phyloP scores from a whole-genome alignment of 2,329 filamentous ascomycete species.

The Alternaria solani region DNA sequence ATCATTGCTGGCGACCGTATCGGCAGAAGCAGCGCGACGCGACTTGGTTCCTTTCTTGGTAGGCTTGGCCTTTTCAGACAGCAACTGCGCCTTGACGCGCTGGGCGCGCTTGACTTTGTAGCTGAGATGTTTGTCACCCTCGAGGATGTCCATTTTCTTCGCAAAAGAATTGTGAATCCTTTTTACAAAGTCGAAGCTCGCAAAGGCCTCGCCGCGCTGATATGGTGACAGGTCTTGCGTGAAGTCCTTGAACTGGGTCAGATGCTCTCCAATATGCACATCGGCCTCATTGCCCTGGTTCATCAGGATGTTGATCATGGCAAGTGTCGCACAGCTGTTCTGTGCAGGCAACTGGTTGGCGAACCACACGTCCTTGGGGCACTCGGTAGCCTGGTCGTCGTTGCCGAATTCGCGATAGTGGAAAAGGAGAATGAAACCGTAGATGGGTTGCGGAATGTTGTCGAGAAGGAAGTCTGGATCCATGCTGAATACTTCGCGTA shows the following conservation, averaged over 20 bases:
- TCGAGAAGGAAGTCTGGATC: slow-evolving; percentile 56
- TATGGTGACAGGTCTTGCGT: slow-evolving; percentile 74
- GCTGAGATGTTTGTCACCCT: slow-evolving; percentile 76
- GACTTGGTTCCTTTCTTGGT: slow-evolving; percentile 54
- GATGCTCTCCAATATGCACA: slow-evolving; percentile 68
- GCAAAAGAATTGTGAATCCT: slow-evolving; percentile 89
- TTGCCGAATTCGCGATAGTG: slow-evolving; percentile 66
- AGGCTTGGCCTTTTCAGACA: slow-evolving; percentile 20
- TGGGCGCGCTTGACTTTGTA: slow-evolving; percentile 60
- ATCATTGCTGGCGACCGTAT: slow-evolving; percentile 43
- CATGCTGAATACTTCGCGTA: slow-evolving; percentile 78
- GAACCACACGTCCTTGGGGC: slow-evolving; percentile 81
- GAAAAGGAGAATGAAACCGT: slow-evolving; percentile 90
- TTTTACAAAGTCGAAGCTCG: slow-evolving; percentile 78
- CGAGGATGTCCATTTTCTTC: slow-evolving; percentile 65
- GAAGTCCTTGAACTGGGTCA: slow-evolving; percentile 75
- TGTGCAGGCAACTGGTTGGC: slow-evolving; percentile 76
- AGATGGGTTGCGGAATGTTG: slow-evolving; percentile 56
- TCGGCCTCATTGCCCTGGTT: slow-evolving; percentile 68
- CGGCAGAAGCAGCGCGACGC: slow-evolving; percentile 39
- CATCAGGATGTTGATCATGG: slow-evolving; percentile 92
- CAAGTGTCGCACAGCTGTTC: slow-evolving; percentile 92
- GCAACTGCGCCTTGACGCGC: slow-evolving; percentile 24
- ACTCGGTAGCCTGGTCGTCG: slow-evolving; percentile 62
- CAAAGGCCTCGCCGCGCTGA: slow-evolving; percentile 77